These are phyloP conservation scores for Alternaria sp. DNA, from an alignment of 2,329 filamentous ascomycete species.

Conservation along the genomic window DNA sequence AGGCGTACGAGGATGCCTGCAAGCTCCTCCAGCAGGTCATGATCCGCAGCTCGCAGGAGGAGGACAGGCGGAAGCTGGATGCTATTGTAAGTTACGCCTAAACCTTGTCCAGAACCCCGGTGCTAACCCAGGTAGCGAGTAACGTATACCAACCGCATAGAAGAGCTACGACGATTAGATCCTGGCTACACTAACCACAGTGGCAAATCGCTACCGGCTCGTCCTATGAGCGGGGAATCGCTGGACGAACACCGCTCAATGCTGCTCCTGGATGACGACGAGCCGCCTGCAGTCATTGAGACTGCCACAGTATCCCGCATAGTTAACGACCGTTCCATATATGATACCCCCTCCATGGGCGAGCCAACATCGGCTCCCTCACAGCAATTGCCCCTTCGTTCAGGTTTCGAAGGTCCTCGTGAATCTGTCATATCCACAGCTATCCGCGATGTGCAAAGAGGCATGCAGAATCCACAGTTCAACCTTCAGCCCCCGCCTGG, in stretches of 20 bases:
- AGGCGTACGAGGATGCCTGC: constrained; percentile 92
- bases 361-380: constrained; percentile 33
- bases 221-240: constrained; percentile 70
- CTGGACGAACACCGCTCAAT: constrained; percentile 51
- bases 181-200: constrained; percentile 59
- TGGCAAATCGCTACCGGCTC: constrained; percentile 79
- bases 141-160: constrained; percentile 90
- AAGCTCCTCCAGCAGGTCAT: constrained; percentile 88
- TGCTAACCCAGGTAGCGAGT: constrained; percentile 67
- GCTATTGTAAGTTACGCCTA: constrained; percentile 77
- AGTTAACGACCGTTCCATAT: constrained; percentile 53
- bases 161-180: constrained; percentile 80
- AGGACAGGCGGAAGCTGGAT: constrained; percentile 89
- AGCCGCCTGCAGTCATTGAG: constrained; percentile 57
- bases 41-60: constrained; percentile 80
- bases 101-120: not conserved
- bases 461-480: constrained; percentile 42
- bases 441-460: constrained; percentile 53
- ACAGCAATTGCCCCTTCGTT: constrained; percentile 47
- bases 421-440: constrained; percentile 54
- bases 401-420: constrained; percentile 35
- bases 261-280: constrained; percentile 44
- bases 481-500: constrained; percentile 48
- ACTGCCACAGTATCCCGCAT: constrained; percentile 65
- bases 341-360: constrained; percentile 29